Percentiles rank a stretch among this genome's conserved stretches.
Conservation (phyloP, 768 basidiomycete species). For the Agaricus sinodeliciosus region DNA sequence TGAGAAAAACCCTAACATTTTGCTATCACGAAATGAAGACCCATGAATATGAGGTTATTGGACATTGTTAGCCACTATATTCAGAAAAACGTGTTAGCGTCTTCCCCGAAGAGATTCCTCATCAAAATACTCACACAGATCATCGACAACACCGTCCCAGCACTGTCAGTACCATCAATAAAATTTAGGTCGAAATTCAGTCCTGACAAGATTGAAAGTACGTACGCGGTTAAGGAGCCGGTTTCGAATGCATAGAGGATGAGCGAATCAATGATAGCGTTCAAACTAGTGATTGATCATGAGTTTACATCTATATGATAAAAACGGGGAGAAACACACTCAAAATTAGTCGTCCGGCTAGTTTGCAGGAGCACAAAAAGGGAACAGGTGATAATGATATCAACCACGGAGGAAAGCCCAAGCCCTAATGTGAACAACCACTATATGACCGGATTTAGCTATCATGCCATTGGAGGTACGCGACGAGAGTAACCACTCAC, state of each 20-base stretch:
- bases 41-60: neutral
- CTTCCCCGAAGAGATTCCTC: too few species aligned
- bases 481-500: neutral
- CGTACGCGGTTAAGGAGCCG: conserved; percentile 40
- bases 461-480: neutral
- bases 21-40: neutral
- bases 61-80: neutral
- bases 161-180: conserved; percentile 17
- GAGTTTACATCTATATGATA: neutral
- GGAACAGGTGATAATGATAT: conserved; percentile 40
- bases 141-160: conserved; percentile 42
- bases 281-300: conserved; percentile 25
- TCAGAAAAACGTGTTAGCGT: neutral
- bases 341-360: conserved; percentile 30
- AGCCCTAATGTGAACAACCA: conserved; percentile 52
- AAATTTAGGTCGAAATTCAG: neutral
- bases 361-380: conserved; percentile 35
- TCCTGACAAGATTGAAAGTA: neutral
- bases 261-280: conserved; percentile 38
- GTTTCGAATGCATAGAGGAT: conserved; percentile 49
- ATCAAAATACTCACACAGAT: conserved; percentile 30
- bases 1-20: too few species aligned
- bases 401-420: conserved; percentile 40
- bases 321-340: conserved; percentile 19
- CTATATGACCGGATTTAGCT: conserved; percentile 19